These are phyloP conservation scores for Apophysomyces ossiformis DNA, from an alignment of 371 early-diverging fungal species.

Conservation along the genomic window DNA sequence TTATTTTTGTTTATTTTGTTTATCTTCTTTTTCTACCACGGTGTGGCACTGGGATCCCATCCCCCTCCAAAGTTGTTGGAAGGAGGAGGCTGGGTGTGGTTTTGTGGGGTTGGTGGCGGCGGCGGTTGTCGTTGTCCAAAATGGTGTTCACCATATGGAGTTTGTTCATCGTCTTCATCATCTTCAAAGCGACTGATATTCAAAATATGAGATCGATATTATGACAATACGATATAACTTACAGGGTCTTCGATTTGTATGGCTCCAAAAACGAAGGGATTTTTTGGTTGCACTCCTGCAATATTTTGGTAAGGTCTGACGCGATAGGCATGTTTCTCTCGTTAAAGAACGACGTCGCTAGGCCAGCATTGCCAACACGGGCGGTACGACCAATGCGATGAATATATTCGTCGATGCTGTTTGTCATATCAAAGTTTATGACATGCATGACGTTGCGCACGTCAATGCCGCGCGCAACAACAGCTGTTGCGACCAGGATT, in stretches of 20 bases:
- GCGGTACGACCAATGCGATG: conserved; percentile 87
- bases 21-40: conserved; percentile 1
- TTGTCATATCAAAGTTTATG: conserved; percentile 84
- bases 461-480: conserved; percentile 93
- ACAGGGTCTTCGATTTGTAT: conserved; percentile 39
- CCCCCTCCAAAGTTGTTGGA: conserved; percentile 4
- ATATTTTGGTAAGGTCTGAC: conserved; percentile 73
- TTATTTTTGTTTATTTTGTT: not conserved
- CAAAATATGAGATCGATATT: not conserved
- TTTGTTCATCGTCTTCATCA: conserved; percentile 29
- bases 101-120: not conserved
- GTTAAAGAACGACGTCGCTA: conserved; percentile 78
- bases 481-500: conserved; percentile 91
- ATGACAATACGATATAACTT: conserved; percentile 18
- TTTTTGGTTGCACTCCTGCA: conserved; percentile 82
- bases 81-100: not conserved
- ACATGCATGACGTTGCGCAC: conserved; percentile 84
- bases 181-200: conserved; percentile 30
- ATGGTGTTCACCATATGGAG: conserved; percentile 2
- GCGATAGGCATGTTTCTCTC: conserved; percentile 49
- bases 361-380: conserved; percentile 75
- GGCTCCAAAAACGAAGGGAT: conserved; percentile 73
- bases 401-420: conserved; percentile 81
- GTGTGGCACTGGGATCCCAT: conserved; percentile 12
- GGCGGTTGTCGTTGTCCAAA: not conserved